Conservation (phyloP, 2,329 filamentous ascomycete genomes). For the Corinectria fuckeliana region DNA sequence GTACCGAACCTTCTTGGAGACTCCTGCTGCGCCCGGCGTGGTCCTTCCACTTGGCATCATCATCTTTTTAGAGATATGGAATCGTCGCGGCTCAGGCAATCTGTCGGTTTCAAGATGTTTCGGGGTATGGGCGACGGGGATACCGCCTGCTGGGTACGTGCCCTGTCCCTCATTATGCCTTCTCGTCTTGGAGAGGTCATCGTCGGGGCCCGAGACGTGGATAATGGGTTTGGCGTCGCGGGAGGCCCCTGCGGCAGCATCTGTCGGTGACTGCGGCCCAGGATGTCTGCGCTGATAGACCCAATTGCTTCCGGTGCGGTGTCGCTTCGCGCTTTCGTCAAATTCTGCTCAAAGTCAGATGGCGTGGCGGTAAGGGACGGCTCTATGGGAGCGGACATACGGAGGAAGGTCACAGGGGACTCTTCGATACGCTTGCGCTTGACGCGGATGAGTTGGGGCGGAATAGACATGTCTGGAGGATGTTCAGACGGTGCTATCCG, state of each 20-base stretch:
- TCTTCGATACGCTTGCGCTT: constrained; percentile 66
- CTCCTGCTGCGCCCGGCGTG: constrained; percentile 38
- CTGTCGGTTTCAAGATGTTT: constrained; percentile 13
- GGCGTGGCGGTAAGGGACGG: constrained; percentile 5
- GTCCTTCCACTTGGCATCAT: constrained; percentile 42
- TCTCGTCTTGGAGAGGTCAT: constrained; percentile 28
- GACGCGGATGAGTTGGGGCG: constrained; percentile 64
- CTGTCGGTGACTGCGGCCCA: constrained; percentile 35
- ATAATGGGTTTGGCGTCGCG: constrained; percentile 51
- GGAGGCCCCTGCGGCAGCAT: constrained; percentile 26
- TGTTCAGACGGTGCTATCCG: not conserved
- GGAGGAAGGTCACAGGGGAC: constrained; percentile 61
- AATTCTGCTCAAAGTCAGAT: constrained; percentile 50
- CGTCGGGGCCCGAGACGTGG: constrained; percentile 53
- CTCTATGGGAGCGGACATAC: constrained; percentile 46
- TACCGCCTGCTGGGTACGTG: not conserved
- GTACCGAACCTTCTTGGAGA: constrained; percentile 51
- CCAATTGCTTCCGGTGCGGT: constrained; percentile 57
- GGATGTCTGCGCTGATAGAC: constrained; percentile 61
- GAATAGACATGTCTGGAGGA: constrained; percentile 57
- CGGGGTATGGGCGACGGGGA: constrained; percentile 18
- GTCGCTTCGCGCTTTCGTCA: constrained; percentile 60
- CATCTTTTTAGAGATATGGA: constrained; percentile 60
- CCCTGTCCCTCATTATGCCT: constrained; percentile 18
- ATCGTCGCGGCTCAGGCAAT: constrained; percentile 54